Evolutionary conservation across 2,329 filamentous ascomycete species (phyloP).

Genomic region (Xylaria sp.): DNA sequence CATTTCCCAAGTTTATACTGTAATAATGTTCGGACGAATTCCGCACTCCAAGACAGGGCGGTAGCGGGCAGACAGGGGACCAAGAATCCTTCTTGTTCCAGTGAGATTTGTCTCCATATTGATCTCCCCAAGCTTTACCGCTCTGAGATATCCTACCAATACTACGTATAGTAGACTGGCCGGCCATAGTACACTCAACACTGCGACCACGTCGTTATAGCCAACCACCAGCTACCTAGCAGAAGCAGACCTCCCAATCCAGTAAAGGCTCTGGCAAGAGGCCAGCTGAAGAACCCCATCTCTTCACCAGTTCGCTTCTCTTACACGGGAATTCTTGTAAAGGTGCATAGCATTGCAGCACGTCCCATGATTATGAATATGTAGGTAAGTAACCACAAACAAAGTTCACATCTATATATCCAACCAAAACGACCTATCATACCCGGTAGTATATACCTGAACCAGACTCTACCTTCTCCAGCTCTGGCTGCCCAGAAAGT

Average conservation of each 20-base stretch:
- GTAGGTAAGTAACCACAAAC: not conserved
- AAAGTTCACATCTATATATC: not conserved
- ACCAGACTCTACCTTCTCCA: not conserved
- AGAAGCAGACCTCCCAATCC: conserved; percentile 28
- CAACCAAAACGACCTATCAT: conserved; percentile 5
- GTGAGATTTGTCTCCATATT: conserved; percentile 21
- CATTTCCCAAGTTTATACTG: conserved; percentile 7
- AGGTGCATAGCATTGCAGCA: conserved; percentile 6
- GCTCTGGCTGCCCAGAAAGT: not conserved
- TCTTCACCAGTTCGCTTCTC: conserved; percentile 10
- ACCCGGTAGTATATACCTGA: not conserved
- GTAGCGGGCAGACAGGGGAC: conserved; percentile 1
- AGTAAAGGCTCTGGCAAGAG: conserved; percentile 24
- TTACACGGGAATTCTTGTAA: conserved; percentile 20
- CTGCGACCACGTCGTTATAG: conserved; percentile 18
- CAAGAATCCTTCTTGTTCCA: conserved; percentile 24
- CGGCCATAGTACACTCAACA: conserved; percentile 5
- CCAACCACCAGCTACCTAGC: conserved; percentile 23
- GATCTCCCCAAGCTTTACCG: conserved; percentile 31
- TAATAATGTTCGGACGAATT: conserved; percentile 30
- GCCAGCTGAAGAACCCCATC: conserved; percentile 30
- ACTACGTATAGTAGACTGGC: too few species aligned
- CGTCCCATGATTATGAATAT: conserved; percentile 1
- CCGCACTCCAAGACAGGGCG: conserved; percentile 24
- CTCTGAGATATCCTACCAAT: conserved; percentile 19